phyloP scores from a whole-genome alignment of 192 early-diverging fungal genomes.

The Umbelopsis sp. region DNA sequence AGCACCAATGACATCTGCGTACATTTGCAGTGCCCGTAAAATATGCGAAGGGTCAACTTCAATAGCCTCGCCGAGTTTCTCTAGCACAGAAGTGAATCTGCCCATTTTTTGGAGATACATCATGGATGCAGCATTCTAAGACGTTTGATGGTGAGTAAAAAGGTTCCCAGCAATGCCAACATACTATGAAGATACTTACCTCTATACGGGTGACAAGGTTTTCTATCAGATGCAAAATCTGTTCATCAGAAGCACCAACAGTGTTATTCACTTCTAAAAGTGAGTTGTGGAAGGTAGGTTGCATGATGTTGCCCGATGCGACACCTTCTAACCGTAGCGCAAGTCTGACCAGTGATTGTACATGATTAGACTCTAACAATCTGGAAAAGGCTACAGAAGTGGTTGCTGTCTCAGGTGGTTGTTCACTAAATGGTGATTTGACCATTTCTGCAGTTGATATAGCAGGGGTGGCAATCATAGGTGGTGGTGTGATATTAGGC shows the following conservation, averaged over 20 bases:
- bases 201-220: slow-evolving; percentile 61
- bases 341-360: slow-evolving; percentile 5
- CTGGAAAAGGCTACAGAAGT: neutral
- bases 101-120: slow-evolving; percentile 60
- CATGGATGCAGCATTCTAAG: slow-evolving; percentile 65
- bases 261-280: slow-evolving; percentile 45
- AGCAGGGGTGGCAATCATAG: neutral
- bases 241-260: slow-evolving; percentile 53
- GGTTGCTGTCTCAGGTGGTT: neutral
- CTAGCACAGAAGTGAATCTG: slow-evolving; percentile 57
- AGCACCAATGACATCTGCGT: slow-evolving; percentile 48
- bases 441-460: neutral
- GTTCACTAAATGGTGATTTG: neutral
- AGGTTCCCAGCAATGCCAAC: neutral
- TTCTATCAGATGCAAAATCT: slow-evolving; percentile 54
- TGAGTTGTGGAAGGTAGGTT: slow-evolving; percentile 22
- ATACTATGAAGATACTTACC: slow-evolving; percentile 38
- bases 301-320: slow-evolving; percentile 29
- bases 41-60: slow-evolving; percentile 63
- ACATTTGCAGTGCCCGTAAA: slow-evolving; percentile 65
- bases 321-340: slow-evolving; percentile 36
- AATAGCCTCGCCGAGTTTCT: slow-evolving; percentile 60
- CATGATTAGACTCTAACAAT: slow-evolving; percentile 5
- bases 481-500: slow-evolving; percentile 36
- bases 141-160: neutral